These are phyloP conservation scores for Pichia thaimueangensis DNA, from an alignment of 805 yeast species.

Conservation along the genomic window DNA sequence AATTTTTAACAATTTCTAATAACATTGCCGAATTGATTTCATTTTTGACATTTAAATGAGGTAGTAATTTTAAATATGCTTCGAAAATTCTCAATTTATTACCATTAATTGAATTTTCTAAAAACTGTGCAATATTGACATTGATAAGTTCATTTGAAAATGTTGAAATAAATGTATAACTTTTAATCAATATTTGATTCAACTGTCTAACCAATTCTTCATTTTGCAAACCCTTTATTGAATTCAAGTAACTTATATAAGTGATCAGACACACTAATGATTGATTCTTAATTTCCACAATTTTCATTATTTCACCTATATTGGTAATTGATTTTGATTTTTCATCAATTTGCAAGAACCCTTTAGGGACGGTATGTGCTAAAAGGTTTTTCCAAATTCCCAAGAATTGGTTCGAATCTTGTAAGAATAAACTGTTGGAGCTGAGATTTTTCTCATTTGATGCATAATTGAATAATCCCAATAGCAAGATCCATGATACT, in stretches of 20 bases:
- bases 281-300: slow-evolving; percentile 47
- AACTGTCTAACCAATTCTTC: slow-evolving; percentile 29
- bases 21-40: slow-evolving; percentile 29
- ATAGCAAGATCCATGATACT: slow-evolving; percentile 55
- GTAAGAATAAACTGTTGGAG: slow-evolving; percentile 44
- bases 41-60: slow-evolving; percentile 26
- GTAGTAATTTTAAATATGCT: slow-evolving; percentile 28
- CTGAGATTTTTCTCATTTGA: slow-evolving; percentile 20
- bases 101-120: slow-evolving; percentile 21
- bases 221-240: slow-evolving; percentile 36
- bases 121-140: slow-evolving; percentile 14
- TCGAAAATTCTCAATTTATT: slow-evolving; percentile 30
- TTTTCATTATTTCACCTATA: slow-evolving; percentile 29
- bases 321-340: slow-evolving; percentile 29
- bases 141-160: slow-evolving; percentile 20
- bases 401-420: slow-evolving; percentile 54
- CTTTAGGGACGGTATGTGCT: slow-evolving; percentile 42
- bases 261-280: slow-evolving; percentile 52
- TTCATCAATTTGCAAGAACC: slow-evolving; percentile 28
- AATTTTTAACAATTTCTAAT: slow-evolving; percentile 29
- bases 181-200: slow-evolving; percentile 27
- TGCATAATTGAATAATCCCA: slow-evolving; percentile 55
- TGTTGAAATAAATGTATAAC: slow-evolving; percentile 25
- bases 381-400: slow-evolving; percentile 58
- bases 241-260: slow-evolving; percentile 42